phyloP scores from a whole-genome alignment of 805 yeast species.

The Barnettozyma vustinii region DNA sequence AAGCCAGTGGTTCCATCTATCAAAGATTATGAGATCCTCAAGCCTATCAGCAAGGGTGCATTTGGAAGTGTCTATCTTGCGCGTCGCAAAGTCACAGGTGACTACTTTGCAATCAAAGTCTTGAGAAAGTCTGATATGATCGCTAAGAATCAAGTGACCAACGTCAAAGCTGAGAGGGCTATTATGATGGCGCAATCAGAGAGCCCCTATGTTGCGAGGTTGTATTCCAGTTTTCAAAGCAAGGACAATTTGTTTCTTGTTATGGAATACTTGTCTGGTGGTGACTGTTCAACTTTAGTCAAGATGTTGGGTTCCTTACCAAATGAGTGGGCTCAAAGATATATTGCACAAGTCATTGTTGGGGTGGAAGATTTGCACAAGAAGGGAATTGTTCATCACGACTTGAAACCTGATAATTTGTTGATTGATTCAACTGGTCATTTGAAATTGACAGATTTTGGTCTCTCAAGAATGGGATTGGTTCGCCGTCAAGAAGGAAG shows the following conservation, averaged over 20 bases:
- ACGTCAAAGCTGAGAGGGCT: slow-evolving; percentile 91
- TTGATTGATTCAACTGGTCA: slow-evolving; percentile 86
- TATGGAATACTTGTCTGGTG: slow-evolving; percentile 95
- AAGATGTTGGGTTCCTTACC: slow-evolving; percentile 80
- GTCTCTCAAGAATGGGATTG: slow-evolving; percentile 84
- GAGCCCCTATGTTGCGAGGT: slow-evolving; percentile 86
- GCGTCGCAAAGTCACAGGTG: slow-evolving; percentile 80
- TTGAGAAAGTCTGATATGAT: slow-evolving; percentile 92
- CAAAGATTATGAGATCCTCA: slow-evolving; percentile 81
- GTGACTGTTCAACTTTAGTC: slow-evolving; percentile 85
- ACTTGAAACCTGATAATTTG: slow-evolving; percentile 90
- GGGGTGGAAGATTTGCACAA: slow-evolving; percentile 88
- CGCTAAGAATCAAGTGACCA: slow-evolving; percentile 92
- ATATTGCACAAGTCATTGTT: slow-evolving; percentile 83
- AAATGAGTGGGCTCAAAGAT: slow-evolving; percentile 79
- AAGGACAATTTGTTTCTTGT: slow-evolving; percentile 82
- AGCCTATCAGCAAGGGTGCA: slow-evolving; percentile 95
- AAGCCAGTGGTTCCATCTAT: slow-evolving; percentile 61
- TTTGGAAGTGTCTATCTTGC: slow-evolving; percentile 94
- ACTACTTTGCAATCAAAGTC: slow-evolving; percentile 91
- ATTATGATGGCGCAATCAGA: slow-evolving; percentile 97
- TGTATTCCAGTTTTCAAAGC: slow-evolving; percentile 85
- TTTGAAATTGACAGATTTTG: slow-evolving; percentile 90
- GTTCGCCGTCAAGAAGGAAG: slow-evolving; percentile 64
- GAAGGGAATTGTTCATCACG: slow-evolving; percentile 90